Evolutionary conservation across 1,139 yeast species (phyloP).

Genomic region (Pichia sp.): DNA sequence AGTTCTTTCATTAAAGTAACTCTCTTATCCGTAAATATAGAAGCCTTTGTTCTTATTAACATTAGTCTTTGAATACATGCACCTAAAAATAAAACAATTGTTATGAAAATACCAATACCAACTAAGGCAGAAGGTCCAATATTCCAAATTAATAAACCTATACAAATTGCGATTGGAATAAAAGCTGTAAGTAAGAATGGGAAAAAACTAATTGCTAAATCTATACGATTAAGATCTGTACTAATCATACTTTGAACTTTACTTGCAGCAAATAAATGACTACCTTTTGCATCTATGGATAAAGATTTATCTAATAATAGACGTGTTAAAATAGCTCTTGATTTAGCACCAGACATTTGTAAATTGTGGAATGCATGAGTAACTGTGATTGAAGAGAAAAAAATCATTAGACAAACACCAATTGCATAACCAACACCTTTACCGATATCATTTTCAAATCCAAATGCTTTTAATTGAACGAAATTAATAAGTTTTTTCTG

Average conservation of each 20-base stretch:
- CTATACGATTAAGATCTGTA: slow-evolving; percentile 72
- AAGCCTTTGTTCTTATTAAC: slow-evolving; percentile 40
- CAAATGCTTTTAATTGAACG: slow-evolving; percentile 34
- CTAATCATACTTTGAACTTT: slow-evolving; percentile 68
- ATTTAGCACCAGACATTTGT: slow-evolving; percentile 61
- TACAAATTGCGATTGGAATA: slow-evolving; percentile 47
- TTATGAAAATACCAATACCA: slow-evolving; percentile 52
- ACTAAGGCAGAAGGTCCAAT: slow-evolving; percentile 69
- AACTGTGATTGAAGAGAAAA: slow-evolving; percentile 44
- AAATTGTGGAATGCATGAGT: slow-evolving; percentile 60
- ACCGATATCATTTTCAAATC: slow-evolving; percentile 31
- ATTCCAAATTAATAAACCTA: slow-evolving; percentile 60
- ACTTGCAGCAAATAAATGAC: slow-evolving; percentile 58
- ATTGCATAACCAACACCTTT: slow-evolving; percentile 57
- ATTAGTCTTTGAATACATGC: slow-evolving; percentile 36
- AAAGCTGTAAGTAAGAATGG: slow-evolving; percentile 65
- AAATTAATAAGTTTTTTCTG: slow-evolving; percentile 46
- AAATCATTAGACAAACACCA: slow-evolving; percentile 44
- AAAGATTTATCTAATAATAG: slow-evolving; percentile 61
- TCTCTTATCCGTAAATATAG: slow-evolving; percentile 39
- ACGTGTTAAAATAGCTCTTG: slow-evolving; percentile 57
- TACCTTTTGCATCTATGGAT: slow-evolving; percentile 51
- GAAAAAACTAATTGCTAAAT: slow-evolving; percentile 64
- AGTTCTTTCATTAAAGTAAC: slow-evolving; percentile 41
- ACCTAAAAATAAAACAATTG: slow-evolving; percentile 30